Evolutionary conservation across 768 basidiomycete species (phyloP).

Genomic region (Mycena alexandri): DNA sequence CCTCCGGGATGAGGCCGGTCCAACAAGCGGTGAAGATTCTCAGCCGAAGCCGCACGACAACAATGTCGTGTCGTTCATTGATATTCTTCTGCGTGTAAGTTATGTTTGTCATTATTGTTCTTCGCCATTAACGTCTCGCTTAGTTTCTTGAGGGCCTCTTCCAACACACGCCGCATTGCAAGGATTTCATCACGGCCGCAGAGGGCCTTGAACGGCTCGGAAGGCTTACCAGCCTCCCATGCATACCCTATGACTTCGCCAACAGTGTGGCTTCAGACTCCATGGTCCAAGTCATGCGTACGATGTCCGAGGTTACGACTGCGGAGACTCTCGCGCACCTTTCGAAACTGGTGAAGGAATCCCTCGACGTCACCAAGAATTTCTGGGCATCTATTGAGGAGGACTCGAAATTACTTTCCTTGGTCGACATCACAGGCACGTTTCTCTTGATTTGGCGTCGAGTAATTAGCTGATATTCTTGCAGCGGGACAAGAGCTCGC

Average conservation of each 20-base stretch:
- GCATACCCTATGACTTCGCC: slow-evolving; percentile 90
- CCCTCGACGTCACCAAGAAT: slow-evolving; percentile 74
- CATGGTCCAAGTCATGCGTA: slow-evolving; percentile 88
- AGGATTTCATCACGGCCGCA: slow-evolving; percentile 84
- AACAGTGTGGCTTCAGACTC: slow-evolving; percentile 89
- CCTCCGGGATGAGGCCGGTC: slow-evolving; percentile 28
- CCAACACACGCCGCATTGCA: slow-evolving; percentile 90
- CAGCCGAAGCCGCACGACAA: slow-evolving; percentile 76
- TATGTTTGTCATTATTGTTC: not conserved
- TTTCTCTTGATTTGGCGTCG: slow-evolving; percentile 26
- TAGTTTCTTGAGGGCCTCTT: slow-evolving; percentile 96
- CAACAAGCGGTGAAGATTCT: slow-evolving; percentile 48
- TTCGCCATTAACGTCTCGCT: slow-evolving; percentile 19
- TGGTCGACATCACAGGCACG: slow-evolving; percentile 69
- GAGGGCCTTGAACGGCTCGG: slow-evolving; percentile 83
- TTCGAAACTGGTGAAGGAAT: slow-evolving; percentile 75
- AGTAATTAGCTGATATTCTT: slow-evolving; percentile 20
- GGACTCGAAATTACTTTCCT: slow-evolving; percentile 72
- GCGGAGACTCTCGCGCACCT: slow-evolving; percentile 80
- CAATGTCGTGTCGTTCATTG: slow-evolving; percentile 80
- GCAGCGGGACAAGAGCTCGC: slow-evolving; percentile 60
- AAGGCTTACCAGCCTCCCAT: slow-evolving; percentile 84
- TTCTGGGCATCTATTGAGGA: slow-evolving; percentile 74
- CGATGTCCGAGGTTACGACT: slow-evolving; percentile 89
- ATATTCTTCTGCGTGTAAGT: slow-evolving; percentile 81